Evolutionary conservation across 2,329 filamentous ascomycete genomes (phyloP).

Genomic region (Tolypocladium ovalisporum): DNA sequence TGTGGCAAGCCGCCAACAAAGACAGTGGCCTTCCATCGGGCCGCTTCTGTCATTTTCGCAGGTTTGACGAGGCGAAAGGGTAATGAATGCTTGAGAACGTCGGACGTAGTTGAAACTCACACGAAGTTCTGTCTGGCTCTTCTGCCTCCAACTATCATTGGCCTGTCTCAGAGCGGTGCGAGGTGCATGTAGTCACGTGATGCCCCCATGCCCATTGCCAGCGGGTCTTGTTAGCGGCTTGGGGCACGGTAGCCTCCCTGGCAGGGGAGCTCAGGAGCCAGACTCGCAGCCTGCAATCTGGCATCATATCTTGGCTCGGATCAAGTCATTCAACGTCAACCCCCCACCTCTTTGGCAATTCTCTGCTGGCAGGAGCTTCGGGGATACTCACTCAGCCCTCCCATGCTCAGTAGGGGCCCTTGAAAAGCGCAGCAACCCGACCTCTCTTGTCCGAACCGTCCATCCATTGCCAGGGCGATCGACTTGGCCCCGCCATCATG

Average conservation of each 20-base stretch:
- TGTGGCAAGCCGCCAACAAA: constrained; percentile 85
- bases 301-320: constrained; percentile 25
- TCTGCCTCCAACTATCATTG: background rate
- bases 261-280: constrained; percentile 18
- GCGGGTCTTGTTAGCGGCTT: background rate
- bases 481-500: constrained; percentile 47
- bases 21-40: constrained; percentile 81
- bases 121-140: background rate
- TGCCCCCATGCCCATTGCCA: constrained; percentile 5
- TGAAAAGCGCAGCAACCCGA: constrained; percentile 2
- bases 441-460: constrained; percentile 3
- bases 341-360: constrained; percentile 10
- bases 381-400: constrained; percentile 10
- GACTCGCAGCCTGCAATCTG: constrained; percentile 29
- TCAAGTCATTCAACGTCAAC: background rate
- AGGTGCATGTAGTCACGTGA: background rate
- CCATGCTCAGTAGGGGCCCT: constrained; percentile 9
- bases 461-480: constrained; percentile 2
- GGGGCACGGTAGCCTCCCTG: constrained; percentile 1
- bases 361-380: constrained; percentile 19
- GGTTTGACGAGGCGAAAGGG: background rate
- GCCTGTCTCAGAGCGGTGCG: background rate
- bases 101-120: background rate
- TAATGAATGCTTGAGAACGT: background rate
- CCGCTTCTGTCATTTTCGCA: constrained; percentile 61